These are phyloP conservation scores for Alopecurus myosuroides DNA, from an alignment of 176 grass and related monocot species.

Conservation along the genomic window DNA sequence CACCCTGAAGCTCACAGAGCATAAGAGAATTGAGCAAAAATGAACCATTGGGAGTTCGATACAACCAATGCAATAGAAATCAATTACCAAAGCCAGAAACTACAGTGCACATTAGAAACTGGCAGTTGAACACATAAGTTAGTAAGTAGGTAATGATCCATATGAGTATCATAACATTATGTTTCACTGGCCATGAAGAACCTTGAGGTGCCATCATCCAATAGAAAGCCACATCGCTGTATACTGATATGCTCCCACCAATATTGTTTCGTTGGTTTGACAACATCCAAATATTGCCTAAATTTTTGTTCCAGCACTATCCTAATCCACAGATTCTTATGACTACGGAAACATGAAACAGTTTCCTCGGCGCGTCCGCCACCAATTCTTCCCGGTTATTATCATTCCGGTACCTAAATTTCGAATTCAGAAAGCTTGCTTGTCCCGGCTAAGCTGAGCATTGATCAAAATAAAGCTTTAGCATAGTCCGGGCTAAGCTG, in stretches of 20 bases:
- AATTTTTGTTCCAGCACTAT: background rate
- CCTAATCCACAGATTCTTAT: background rate
- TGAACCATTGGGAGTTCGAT: background rate
- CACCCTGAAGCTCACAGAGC: conserved; percentile 40
- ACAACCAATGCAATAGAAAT: background rate
- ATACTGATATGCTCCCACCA: background rate
- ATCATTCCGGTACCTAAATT: background rate
- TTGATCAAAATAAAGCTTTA: background rate
- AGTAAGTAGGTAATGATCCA: background rate
- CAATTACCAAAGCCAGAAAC: background rate
- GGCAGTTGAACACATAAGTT: background rate
- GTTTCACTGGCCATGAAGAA: background rate
- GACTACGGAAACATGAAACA: background rate
- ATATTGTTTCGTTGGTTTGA: background rate
- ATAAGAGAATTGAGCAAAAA: background rate
- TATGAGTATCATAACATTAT: background rate
- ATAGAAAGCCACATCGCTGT: background rate
- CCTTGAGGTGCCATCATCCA: background rate
- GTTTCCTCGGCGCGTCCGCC: background rate
- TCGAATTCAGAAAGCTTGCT: background rate
- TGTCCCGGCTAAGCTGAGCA: background rate
- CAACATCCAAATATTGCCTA: background rate
- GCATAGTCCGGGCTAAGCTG: too few species aligned
- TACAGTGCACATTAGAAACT: background rate
- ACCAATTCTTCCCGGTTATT: background rate